phyloP scores from a whole-genome alignment of 1,284 basidiomycete genomes.

The Cutaneotrichosporon spelunceum region DNA sequence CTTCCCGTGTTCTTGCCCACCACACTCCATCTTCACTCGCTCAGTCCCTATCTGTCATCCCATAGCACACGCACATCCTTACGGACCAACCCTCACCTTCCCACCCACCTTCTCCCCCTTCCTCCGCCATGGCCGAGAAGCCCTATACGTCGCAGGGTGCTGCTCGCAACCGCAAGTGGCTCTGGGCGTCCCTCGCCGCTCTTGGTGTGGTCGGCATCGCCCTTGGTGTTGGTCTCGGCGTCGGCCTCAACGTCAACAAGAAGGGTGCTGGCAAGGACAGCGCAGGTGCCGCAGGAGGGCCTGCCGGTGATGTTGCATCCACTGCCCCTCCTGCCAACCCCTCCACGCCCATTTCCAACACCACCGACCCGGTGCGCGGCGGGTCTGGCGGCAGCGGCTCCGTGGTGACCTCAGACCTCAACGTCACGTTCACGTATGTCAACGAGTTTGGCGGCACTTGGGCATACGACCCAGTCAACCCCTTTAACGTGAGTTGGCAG shows the following conservation, averaged over 20 bases:
- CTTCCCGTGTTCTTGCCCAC: no score
- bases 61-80: not conserved
- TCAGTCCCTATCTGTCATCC: not conserved
- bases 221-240: slow-evolving; percentile 10
- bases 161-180: slow-evolving; percentile 26
- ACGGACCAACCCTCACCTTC: not conserved
- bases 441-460: slow-evolving; percentile 78
- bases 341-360: not conserved
- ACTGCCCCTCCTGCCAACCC: not conserved
- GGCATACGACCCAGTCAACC: slow-evolving; percentile 65
- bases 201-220: not conserved
- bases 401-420: slow-evolving; percentile 57
- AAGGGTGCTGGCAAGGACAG: not conserved
- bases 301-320: not conserved
- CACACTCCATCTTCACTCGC: no score
- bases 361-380: slow-evolving; percentile 1
- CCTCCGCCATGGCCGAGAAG: not conserved
- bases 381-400: slow-evolving; percentile 33
- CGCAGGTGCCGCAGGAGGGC: not conserved
- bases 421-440: slow-evolving; percentile 65
- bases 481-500: slow-evolving; percentile 55
- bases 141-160: not conserved
- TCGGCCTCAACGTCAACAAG: slow-evolving; percentile 7
- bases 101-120: not conserved
- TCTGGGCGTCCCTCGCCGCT: slow-evolving; percentile 23